These are phyloP conservation scores for Nadsonia fulvescens DNA, from an alignment of 805 yeast species.

Conservation along the genomic window DNA sequence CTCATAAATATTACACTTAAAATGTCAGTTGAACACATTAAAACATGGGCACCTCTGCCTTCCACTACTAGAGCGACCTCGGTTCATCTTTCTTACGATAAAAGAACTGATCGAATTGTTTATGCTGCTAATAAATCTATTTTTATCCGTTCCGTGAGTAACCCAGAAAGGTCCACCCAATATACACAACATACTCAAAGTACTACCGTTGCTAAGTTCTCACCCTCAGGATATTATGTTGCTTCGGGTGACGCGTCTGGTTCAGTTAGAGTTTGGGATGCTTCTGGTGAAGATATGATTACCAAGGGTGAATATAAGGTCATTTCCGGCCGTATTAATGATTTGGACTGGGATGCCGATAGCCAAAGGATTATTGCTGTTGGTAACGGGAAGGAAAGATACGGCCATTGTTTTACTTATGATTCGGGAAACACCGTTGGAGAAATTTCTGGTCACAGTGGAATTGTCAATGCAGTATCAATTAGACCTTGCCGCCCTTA, in stretches of 20 bases:
- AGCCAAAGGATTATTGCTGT: conserved; percentile 75
- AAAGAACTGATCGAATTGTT: conserved; percentile 47
- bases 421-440: conserved; percentile 97
- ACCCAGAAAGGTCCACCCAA: conserved; percentile 38
- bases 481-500: conserved; percentile 79
- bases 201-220: conserved; percentile 71
- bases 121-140: conserved; percentile 73
- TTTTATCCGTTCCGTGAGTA: conserved; percentile 44
- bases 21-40: conserved; percentile 12
- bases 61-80: conserved; percentile 52
- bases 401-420: conserved; percentile 82
- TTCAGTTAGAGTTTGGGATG: conserved; percentile 75
- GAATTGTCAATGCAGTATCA: conserved; percentile 65
- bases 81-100: conserved; percentile 61
- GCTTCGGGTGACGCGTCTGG: conserved; percentile 93
- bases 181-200: conserved; percentile 52
- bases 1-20: background rate
- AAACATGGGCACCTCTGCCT: conserved; percentile 61
- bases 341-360: conserved; percentile 86
- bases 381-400: conserved; percentile 82
- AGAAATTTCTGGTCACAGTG: conserved; percentile 83
- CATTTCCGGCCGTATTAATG: conserved; percentile 63
- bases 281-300: conserved; percentile 31
- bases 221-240: conserved; percentile 78
- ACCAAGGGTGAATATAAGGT: conserved; percentile 70